Evolutionary conservation across 1,284 basidiomycete genomes (phyloP).

Genomic region (Exobasidium rhododendri): DNA sequence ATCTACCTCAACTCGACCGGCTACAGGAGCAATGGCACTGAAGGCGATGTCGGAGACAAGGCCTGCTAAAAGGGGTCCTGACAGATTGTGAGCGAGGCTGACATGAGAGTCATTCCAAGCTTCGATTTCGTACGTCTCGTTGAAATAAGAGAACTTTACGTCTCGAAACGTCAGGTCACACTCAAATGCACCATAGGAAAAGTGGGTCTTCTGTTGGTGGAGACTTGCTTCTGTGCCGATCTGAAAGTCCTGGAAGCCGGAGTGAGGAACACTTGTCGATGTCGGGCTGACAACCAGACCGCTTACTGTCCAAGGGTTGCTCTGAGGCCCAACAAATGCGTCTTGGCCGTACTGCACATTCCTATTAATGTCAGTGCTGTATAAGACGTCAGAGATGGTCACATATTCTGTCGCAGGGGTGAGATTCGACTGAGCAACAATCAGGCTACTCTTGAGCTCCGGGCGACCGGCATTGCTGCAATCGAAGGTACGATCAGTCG

Average conservation of each 20-base stretch:
- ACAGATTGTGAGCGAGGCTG: slow-evolving; percentile 13
- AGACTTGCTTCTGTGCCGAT: slow-evolving; percentile 7
- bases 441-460: neutral
- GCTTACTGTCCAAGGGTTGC: slow-evolving; percentile 1
- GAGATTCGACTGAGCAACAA: neutral
- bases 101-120: neutral
- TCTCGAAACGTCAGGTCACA: slow-evolving; percentile 13
- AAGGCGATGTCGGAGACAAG: slow-evolving; percentile 5
- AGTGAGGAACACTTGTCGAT: neutral
- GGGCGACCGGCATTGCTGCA: slow-evolving; percentile 15
- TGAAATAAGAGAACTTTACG: slow-evolving; percentile 18
- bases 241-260: neutral
- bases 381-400: neutral
- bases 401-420: neutral
- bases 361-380: neutral
- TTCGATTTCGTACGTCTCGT: slow-evolving; percentile 11
- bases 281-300: neutral
- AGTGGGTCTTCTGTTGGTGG: neutral
- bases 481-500: slow-evolving; percentile 11
- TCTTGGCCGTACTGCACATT: neutral
- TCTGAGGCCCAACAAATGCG: slow-evolving; percentile 1
- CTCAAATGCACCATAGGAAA: slow-evolving; percentile 8
- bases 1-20: slow-evolving; percentile 5
- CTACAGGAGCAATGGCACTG: slow-evolving; percentile 10
- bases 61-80: slow-evolving; percentile 19